Evolutionary conservation across 1,139 yeast species (phyloP).

Genomic region (Yamadazyma oceani): DNA sequence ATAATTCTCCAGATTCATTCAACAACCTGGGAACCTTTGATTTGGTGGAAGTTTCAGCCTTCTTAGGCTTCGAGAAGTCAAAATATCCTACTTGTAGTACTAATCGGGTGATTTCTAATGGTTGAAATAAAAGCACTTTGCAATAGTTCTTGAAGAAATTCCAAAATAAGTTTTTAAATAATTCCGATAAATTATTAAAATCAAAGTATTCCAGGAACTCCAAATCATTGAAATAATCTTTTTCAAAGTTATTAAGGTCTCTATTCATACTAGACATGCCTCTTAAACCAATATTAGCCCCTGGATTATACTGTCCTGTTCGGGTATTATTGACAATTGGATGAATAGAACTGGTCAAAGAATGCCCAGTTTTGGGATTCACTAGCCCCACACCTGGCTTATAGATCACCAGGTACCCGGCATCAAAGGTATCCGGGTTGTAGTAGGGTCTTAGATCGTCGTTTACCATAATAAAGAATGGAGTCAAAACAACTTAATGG

Average conservation of each 20-base stretch:
- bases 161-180: slow-evolving; percentile 52
- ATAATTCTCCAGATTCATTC: slow-evolving; percentile 11
- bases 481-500: no score
- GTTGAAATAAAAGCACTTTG: slow-evolving; percentile 73
- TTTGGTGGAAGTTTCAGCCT: slow-evolving; percentile 5
- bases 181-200: slow-evolving; percentile 52
- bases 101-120: slow-evolving; percentile 81
- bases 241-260: slow-evolving; percentile 20
- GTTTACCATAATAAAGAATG: slow-evolving; percentile 5
- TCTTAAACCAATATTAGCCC: slow-evolving; percentile 18
- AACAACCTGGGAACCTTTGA: slow-evolving; percentile 8
- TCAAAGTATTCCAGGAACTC: slow-evolving; percentile 71
- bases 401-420: slow-evolving; percentile 62
- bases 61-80: slow-evolving; percentile 19
- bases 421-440: slow-evolving; percentile 66
- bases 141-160: slow-evolving; percentile 69
- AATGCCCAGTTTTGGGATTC: slow-evolving; percentile 37
- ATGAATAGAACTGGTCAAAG: slow-evolving; percentile 24
- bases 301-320: slow-evolving; percentile 16
- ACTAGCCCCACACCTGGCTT: slow-evolving; percentile 62
- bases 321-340: slow-evolving; percentile 15
- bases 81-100: slow-evolving; percentile 79
- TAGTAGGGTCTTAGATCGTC: slow-evolving; percentile 63
- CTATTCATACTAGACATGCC: slow-evolving; percentile 6
- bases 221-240: slow-evolving; percentile 59